A percentile compares a stretch with the other conserved stretches of the same genome.
Conservation (phyloP, 78 protist species). For the Polysphondylium violaceum region DNA sequence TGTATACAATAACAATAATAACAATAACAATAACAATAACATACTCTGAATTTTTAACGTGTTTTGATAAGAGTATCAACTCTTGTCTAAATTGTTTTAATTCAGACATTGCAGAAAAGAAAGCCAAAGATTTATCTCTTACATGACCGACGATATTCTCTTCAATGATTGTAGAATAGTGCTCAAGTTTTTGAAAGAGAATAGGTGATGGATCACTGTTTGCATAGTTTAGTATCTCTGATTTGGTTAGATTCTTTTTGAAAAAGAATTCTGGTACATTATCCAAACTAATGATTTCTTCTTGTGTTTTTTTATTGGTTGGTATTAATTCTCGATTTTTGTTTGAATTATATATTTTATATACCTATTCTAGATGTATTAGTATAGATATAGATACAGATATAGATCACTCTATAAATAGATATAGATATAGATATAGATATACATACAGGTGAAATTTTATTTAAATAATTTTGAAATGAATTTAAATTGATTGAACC, state of each 20-base stretch:
- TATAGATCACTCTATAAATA: no score
- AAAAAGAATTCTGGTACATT: constrained; percentile 76
- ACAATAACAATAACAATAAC: neutral
- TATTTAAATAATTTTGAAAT: constrained; percentile 8
- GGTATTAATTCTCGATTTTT: constrained; percentile 40
- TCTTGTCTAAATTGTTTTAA: constrained; percentile 48
- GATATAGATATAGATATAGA: no score
- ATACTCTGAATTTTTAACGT: constrained; percentile 14
- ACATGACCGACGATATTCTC: constrained; percentile 74
- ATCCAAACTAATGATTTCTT: constrained; percentile 54
- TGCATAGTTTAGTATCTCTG: constrained; percentile 52
- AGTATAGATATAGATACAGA: no score
- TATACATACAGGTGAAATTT: constrained; percentile 8
- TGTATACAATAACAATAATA: no score
- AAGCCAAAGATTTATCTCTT: constrained; percentile 37
- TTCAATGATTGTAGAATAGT: constrained; percentile 55
- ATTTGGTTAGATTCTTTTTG: constrained; percentile 11
- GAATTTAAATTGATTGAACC: neutral
- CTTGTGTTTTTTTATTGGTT: constrained; percentile 57
- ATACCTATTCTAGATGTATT: neutral
- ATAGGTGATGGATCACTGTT: constrained; percentile 63
- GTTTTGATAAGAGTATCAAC: neutral
- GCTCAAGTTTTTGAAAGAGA: constrained; percentile 69
- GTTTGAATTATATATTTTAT: constrained; percentile 37
- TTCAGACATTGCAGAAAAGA: constrained; percentile 68